phyloP scores from a whole-genome alignment of 2,329 filamentous ascomycete species.

The Triangularia verruculosa region DNA sequence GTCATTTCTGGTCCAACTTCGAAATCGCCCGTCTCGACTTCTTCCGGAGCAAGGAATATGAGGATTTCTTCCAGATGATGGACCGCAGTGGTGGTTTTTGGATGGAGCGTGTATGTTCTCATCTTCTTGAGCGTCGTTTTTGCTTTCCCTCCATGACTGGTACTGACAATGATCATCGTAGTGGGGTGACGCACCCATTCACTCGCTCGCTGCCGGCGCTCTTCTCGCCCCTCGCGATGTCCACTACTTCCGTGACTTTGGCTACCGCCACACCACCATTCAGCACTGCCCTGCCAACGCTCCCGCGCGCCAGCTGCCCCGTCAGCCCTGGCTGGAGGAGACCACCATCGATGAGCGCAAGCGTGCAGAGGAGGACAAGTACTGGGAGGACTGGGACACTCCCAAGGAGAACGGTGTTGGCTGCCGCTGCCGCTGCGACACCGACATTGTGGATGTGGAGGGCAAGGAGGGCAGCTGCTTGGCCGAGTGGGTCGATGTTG shows the following conservation, averaged over 20 bases:
- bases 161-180: constrained; percentile 36
- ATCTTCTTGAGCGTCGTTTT: background rate
- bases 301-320: constrained; percentile 77
- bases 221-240: constrained; percentile 79
- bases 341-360: constrained; percentile 79
- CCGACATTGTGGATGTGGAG: constrained; percentile 95
- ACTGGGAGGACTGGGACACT: constrained; percentile 85
- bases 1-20: constrained; percentile 99
- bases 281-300: constrained; percentile 98
- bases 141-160: background rate
- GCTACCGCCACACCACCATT: constrained; percentile 97
- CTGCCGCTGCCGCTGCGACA: constrained; percentile 94
- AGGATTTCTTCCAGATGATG: constrained; percentile 99
- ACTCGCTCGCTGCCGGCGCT: constrained; percentile 90
- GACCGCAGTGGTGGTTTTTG: constrained; percentile 96
- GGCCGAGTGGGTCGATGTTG: constrained; percentile 94
- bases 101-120: constrained; percentile 80
- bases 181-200: constrained; percentile 99
- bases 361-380: constrained; percentile 87
- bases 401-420: constrained; percentile 95
- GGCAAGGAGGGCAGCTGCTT: constrained; percentile 95
- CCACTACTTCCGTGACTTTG: constrained; percentile 98
- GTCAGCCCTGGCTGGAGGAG: constrained; percentile 76
- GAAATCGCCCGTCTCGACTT: constrained; percentile 93
- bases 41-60: constrained; percentile 96